phyloP scores from a whole-genome alignment of 441 rosid genomes.

The Syzygium malaccense region DNA sequence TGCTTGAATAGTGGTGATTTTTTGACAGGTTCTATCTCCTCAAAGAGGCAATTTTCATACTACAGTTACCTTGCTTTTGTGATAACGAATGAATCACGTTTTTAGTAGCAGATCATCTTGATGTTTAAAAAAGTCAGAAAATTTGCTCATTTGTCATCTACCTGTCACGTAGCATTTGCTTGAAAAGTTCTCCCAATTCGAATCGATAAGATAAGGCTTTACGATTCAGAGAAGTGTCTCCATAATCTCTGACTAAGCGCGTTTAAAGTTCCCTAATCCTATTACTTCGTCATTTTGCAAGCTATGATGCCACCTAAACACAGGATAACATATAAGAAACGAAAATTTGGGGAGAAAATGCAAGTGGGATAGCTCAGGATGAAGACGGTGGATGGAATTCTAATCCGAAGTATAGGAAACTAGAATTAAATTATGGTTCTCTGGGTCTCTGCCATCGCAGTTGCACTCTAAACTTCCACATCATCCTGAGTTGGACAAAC shows the following conservation, averaged over 20 bases:
- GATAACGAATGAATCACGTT: not conserved
- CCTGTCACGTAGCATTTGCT: not conserved
- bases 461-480: not conserved
- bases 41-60: not conserved
- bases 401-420: not conserved
- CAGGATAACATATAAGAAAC: not conserved
- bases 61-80: not conserved
- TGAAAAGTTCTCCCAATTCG: not conserved
- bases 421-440: not conserved
- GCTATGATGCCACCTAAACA: not conserved
- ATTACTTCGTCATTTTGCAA: not conserved
- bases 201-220: not conserved
- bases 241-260: not conserved
- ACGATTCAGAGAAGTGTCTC: not conserved
- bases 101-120: not conserved
- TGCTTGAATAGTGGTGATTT: not conserved
- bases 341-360: not conserved
- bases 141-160: not conserved
- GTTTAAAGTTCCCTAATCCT: not conserved
- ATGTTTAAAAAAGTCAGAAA: not conserved
- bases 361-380: not conserved
- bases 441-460: not conserved
- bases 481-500: slow-evolving; percentile 5
- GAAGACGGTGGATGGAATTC: not conserved
- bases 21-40: not conserved